Percentiles rank a stretch among this genome's conserved stretches.
These are phyloP conservation scores for Fusarium torreyae DNA, from an alignment of 2,329 filamentous ascomycete species.

Conservation along the genomic window DNA sequence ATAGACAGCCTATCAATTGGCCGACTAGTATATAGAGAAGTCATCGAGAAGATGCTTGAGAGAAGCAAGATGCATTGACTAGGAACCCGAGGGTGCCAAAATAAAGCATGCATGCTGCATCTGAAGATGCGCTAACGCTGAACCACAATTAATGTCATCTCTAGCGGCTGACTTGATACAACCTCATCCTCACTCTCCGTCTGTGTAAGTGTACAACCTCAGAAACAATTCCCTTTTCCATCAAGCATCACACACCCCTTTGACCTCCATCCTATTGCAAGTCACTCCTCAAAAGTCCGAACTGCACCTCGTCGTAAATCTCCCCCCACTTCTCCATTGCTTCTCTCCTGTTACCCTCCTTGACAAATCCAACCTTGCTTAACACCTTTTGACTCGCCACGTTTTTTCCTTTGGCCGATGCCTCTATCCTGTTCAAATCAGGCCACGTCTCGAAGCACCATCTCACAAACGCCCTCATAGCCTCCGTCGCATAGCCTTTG, in stretches of 20 bases:
- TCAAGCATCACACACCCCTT: no score
- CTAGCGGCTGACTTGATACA: neutral
- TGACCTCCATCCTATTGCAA: conserved; percentile 8
- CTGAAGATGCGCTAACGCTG: neutral
- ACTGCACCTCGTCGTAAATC: conserved; percentile 57
- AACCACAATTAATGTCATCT: neutral
- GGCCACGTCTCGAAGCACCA: conserved; percentile 63
- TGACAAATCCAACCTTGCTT: conserved; percentile 58
- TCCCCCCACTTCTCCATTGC: conserved; percentile 60
- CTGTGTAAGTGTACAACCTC: neutral
- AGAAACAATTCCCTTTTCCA: neutral
- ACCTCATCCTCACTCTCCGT: neutral
- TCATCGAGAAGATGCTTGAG: neutral
- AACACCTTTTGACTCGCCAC: conserved; percentile 61
- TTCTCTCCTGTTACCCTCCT: conserved; percentile 61
- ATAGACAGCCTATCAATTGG: neutral
- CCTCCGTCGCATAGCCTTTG: conserved; percentile 61
- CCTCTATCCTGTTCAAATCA: conserved; percentile 61
- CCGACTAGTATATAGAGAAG: neutral
- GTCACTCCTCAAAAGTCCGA: conserved; percentile 59
- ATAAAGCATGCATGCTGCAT: neutral
- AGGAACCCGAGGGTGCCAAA: neutral
- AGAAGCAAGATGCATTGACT: neutral
- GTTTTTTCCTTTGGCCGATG: conserved; percentile 57
- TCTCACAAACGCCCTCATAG: conserved; percentile 54